Evolutionary conservation across 306 rosid species (phyloP), one percentile per base, ranked within the genome.

Genomic region (Quercus alba): DNA sequence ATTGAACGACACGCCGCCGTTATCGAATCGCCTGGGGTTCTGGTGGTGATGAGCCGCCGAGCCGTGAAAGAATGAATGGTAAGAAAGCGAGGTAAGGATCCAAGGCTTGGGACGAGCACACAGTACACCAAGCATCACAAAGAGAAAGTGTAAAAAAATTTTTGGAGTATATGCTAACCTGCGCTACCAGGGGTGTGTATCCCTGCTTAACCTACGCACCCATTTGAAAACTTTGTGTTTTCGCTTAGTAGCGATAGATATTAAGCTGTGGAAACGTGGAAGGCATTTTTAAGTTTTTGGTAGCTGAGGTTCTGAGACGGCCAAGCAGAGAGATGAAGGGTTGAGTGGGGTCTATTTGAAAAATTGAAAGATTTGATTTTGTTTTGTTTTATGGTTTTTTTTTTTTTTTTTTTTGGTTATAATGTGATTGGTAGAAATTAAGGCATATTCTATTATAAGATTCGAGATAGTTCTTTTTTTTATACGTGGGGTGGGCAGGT

Each of bases 61-160:
- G 69, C 87, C 87, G 87, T 91, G 94, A 18, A 82, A 20, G 57
- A 84, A 85, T 15, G 87, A 77, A 4, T 86, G 46, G 11, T 38
- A 75, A 2, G 88, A 78, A 11, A 88, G 84, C 64, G 91, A 82
- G 61, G 62, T 71, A 70, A 83, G 80, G 80, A 91, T 82, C 85
- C 88, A 84, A 83, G 87, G 86, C 87, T 91, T 91, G 23, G 89
- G 87, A 78, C 93, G 95, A 15, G 87, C 70, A 28, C 90, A 87
- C 54, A 91, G 85, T 26, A 75, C 85, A 73, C 83, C 93, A 30
- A 91, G 91, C 95, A 89, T 91, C 84, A 85, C 84, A 78, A 78
- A 46, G 71, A 31, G 9, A 17, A 30, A 23, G 46, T 0, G 10
- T 7, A 38, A 38, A 49, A 46, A 21, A 21, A 21, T 0, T 46